A percentile compares a stretch with the other conserved stretches of the same genome.
phyloP scores from a whole-genome alignment of 2,329 filamentous ascomycete species.

The Trematosphaeria pertusa region DNA sequence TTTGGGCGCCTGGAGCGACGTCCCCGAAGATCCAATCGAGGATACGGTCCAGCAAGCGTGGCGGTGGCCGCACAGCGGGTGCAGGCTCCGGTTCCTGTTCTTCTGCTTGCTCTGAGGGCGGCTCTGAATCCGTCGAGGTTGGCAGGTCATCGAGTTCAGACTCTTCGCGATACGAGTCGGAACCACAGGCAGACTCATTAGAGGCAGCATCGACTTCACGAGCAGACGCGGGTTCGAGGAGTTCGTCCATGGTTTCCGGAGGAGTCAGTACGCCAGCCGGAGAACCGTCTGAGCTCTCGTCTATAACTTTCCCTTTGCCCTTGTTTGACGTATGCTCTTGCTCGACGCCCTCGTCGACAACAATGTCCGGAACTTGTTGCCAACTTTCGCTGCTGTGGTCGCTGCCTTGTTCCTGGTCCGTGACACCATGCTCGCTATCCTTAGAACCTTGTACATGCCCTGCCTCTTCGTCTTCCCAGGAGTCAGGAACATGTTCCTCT shows the following conservation, averaged over 20 bases:
- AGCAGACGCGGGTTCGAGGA: conserved; percentile 1
- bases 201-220: conserved; percentile 10
- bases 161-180: conserved; percentile 14
- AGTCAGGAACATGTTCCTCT: conserved; percentile 21
- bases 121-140: conserved; percentile 7
- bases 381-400: conserved; percentile 49
- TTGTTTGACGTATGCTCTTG: conserved; percentile 29
- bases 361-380: conserved; percentile 46
- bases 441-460: conserved; percentile 7
- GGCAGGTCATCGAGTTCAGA: conserved; percentile 6
- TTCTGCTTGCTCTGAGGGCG: conserved; percentile 9
- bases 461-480: conserved; percentile 36
- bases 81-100: conserved; percentile 5
- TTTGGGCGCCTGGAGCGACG: conserved; percentile 42
- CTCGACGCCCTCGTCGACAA: conserved; percentile 36
- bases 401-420: conserved; percentile 41
- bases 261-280: not conserved
- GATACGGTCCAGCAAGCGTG: conserved; percentile 37
- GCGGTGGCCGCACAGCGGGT: conserved; percentile 18
- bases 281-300: conserved; percentile 6
- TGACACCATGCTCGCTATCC: conserved; percentile 8
- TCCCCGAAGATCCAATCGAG: conserved; percentile 59
- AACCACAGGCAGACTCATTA: conserved; percentile 8
- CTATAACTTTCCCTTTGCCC: conserved; percentile 33
- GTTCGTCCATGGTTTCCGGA: not conserved